Conservation (phyloP, 1,284 basidiomycete genomes). For the Marasmius tenuissimus region DNA sequence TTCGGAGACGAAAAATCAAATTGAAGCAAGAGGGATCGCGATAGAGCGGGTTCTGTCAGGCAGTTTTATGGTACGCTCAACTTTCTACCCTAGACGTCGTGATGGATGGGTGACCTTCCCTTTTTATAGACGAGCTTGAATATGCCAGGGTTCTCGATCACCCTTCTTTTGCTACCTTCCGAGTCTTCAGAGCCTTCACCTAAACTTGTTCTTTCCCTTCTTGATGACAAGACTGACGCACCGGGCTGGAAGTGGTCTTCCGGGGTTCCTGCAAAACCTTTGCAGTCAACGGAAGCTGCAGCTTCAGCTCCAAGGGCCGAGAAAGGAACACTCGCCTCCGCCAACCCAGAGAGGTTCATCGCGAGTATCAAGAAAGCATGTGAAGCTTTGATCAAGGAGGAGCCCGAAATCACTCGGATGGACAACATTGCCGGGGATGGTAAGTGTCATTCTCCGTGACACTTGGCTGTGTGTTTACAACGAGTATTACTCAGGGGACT, state of each 20-base stretch:
- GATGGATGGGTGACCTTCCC: slow-evolving; percentile 5
- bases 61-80: slow-evolving; percentile 73
- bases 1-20: slow-evolving; percentile 55
- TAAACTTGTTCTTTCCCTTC: slow-evolving; percentile 75
- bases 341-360: slow-evolving; percentile 53
- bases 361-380: slow-evolving; percentile 65
- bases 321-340: slow-evolving; percentile 30
- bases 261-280: slow-evolving; percentile 26
- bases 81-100: not conserved
- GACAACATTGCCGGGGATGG: slow-evolving; percentile 80
- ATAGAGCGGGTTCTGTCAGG: slow-evolving; percentile 72
- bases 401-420: slow-evolving; percentile 87
- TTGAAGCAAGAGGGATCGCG: slow-evolving; percentile 56
- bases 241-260: slow-evolving; percentile 87
- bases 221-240: slow-evolving; percentile 74
- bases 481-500: slow-evolving; percentile 1
- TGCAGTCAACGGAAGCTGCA: slow-evolving; percentile 13
- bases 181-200: slow-evolving; percentile 72
- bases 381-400: slow-evolving; percentile 70
- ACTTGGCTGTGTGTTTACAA: not conserved
- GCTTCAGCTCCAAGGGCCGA: slow-evolving; percentile 15
- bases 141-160: slow-evolving; percentile 94
- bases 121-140: slow-evolving; percentile 77
- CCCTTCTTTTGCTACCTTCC: slow-evolving; percentile 77
- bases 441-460: not conserved